Evolutionary conservation across 2,329 filamentous ascomycete species (phyloP), one percentile per base, ranked within the genome.

Genomic region (Ophiosphaerella narmari): DNA sequence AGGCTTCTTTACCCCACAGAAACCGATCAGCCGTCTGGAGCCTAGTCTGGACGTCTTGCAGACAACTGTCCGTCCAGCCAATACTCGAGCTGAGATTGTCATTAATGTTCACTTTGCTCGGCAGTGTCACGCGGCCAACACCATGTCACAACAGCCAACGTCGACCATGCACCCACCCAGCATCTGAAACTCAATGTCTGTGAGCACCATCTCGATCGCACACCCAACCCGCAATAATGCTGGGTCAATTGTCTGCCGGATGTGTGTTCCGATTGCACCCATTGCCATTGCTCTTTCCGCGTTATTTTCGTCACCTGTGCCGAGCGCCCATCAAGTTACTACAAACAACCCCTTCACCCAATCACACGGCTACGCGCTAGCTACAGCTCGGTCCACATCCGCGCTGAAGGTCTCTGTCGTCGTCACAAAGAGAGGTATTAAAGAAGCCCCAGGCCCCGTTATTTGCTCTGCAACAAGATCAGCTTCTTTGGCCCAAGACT

Each of bases 401-500:
- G 58, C 44, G 53, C 55, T 55, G 52, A 56, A 50, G 41, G 48
- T 50, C 52, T 57, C 51, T 52, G 52, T 59, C 62, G 59, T 67
- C 61, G 66, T 67, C 57, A 68, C 63, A 54, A 69, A 71, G 60
- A 54, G 48, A 48, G 50, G 63, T 73, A 71, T 67, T 74, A 74
- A 74, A 74, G 70, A 52, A 38, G 46, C 57, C 53, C 48, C 48
- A 38, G 59, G 62, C 68, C 72, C 78, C 67, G 66, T 67, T 42
- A 39, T 68, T 63, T 46, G 59, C 33, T 62, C 66, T 36, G 50
- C 67, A 29, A 29, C 26, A 61, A 78, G 74, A 65, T 72, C 77
- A 67, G 73, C 76, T 71, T 75, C 74, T 74, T 71, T 81, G 65
- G 68, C 77, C 62, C 74, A 78, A 71, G 80, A 84, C 74, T 84